These are phyloP conservation scores for Pilatotrama ljubarskyi DNA, from an alignment of 768 basidiomycete genomes.

Conservation along the genomic window DNA sequence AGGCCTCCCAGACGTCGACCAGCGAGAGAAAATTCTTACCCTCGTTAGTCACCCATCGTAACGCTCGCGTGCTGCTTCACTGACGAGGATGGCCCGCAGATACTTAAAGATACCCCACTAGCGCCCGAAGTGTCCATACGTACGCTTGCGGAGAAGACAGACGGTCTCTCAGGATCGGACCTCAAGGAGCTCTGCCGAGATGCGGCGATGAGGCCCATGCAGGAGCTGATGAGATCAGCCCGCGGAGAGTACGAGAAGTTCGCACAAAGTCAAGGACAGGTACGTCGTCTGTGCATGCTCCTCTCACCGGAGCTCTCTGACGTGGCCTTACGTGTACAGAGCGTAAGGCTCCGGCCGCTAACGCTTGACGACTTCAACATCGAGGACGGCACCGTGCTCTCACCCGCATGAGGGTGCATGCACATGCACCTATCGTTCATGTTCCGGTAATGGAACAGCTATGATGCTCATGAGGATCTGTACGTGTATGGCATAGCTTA, in stretches of 20 bases:
- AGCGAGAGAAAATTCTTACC: constrained; percentile 80
- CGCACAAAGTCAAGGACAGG: constrained; percentile 44
- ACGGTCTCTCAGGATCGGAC: constrained; percentile 86
- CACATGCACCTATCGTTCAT: not conserved
- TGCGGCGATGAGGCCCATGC: constrained; percentile 90
- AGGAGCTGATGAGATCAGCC: constrained; percentile 72
- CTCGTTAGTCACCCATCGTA: constrained; percentile 49
- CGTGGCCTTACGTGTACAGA: too few species aligned
- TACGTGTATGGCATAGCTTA: constrained; percentile 11
- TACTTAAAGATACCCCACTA: constrained; percentile 78
- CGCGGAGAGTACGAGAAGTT: constrained; percentile 50
- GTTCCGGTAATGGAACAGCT: not conserved
- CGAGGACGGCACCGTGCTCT: constrained; percentile 33
- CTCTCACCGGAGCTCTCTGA: too few species aligned
- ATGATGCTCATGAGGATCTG: constrained; percentile 1
- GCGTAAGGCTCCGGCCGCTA: constrained; percentile 76
- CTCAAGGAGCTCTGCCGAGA: constrained; percentile 89
- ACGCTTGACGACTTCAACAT: constrained; percentile 60
- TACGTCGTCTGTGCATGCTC: constrained; percentile 30
- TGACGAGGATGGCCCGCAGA: constrained; percentile 45
- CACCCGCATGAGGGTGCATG: constrained; percentile 2
- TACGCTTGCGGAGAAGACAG: constrained; percentile 64
- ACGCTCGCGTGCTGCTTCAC: not conserved
- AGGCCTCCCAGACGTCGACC: constrained; percentile 71
- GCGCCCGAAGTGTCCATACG: constrained; percentile 61